Evolutionary conservation across 2,329 filamentous ascomycete genomes (phyloP).

Genomic region (Neonectria sp.): DNA sequence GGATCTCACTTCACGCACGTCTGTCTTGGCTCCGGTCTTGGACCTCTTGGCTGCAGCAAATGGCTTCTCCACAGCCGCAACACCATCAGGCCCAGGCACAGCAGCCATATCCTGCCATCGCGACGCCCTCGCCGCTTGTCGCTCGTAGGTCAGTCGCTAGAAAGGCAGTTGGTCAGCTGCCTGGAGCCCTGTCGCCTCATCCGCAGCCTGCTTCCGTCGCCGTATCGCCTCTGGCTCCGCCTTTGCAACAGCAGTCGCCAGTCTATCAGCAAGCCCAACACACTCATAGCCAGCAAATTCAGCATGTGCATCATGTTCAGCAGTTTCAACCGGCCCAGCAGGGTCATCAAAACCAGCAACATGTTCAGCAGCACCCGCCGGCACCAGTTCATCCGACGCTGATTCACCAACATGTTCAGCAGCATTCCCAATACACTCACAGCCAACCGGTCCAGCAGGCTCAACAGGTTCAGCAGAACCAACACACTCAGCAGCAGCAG

Average conservation of each 20-base stretch:
- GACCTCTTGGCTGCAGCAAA: constrained; percentile 5
- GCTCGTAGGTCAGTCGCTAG: constrained; percentile 8
- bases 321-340: background rate
- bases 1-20: background rate
- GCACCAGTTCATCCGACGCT: background rate
- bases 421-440: background rate
- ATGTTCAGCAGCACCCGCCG: background rate
- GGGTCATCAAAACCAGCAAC: constrained; percentile 4
- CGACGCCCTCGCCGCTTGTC: constrained; percentile 18
- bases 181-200: background rate
- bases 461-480: constrained; percentile 2
- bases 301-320: background rate
- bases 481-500: background rate
- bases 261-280: background rate
- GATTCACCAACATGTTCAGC: constrained; percentile 2
- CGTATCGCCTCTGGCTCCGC: background rate
- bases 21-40: background rate
- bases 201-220: background rate
- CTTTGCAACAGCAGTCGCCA: constrained; percentile 7
- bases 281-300: background rate
- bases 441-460: background rate
- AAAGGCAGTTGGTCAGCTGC: constrained; percentile 4
- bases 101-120: constrained; percentile 14
- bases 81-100: constrained; percentile 17
- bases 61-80: constrained; percentile 16